Evolutionary conservation across 768 basidiomycete genomes (phyloP).

Genomic region (Pisolithus albus): DNA sequence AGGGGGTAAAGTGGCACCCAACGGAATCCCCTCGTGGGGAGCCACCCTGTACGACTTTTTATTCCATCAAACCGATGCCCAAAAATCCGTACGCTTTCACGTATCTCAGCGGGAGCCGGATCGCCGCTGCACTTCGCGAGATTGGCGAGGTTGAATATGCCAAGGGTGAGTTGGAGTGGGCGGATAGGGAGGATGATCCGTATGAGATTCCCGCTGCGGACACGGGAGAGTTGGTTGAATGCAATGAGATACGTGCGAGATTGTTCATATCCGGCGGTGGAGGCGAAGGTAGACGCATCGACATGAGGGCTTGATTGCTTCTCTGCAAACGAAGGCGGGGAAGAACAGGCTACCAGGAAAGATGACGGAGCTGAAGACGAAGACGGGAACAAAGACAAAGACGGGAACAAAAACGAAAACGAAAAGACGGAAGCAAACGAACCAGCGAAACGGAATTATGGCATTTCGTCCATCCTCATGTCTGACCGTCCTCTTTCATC

Average conservation of each 20-base stretch:
- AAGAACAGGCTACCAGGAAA: too few species aligned
- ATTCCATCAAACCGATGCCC: conserved; percentile 6
- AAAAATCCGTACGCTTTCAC: rapidly evolving
- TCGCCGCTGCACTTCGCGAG: conserved; percentile 7
- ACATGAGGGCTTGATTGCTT: neutral
- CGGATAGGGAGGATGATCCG: conserved; percentile 17
- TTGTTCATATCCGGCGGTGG: neutral
- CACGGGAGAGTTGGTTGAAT: conserved; percentile 13
- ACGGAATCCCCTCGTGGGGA: conserved; percentile 19
- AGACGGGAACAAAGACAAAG: neutral
- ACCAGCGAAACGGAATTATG: neutral
- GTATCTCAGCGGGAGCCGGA: conserved; percentile 15
- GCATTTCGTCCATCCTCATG: too few species aligned
- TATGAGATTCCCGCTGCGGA: conserved; percentile 9
- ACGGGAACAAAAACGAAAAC: too few species aligned
- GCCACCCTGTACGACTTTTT: conserved; percentile 25
- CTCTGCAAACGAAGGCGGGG: too few species aligned
- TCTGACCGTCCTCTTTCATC: too few species aligned
- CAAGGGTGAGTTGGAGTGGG: conserved; percentile 14
- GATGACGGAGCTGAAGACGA: neutral
- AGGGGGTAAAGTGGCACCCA: conserved; percentile 15
- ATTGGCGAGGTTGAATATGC: conserved; percentile 15
- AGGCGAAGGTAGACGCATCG: neutral
- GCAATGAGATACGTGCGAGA: conserved; percentile 5
- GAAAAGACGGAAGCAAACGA: neutral